Conservation (phyloP, 164 flowering plant genomes). For the Vitis amurensis region DNA sequence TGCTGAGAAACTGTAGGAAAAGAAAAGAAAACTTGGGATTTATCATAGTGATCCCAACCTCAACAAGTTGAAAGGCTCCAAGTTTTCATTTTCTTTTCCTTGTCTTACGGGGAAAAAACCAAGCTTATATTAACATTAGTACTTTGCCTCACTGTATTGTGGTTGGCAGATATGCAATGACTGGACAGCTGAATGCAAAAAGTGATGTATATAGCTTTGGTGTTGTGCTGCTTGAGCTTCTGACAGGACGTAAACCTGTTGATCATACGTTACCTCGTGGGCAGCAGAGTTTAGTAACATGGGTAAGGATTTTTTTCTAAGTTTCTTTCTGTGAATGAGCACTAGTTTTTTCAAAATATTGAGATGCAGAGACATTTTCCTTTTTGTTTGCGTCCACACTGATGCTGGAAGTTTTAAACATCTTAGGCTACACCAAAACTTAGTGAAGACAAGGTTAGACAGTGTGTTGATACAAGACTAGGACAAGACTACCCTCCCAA, state of each 20-base stretch:
- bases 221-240: slow-evolving; percentile 82
- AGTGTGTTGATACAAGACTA: slow-evolving; percentile 79
- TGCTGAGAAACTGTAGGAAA: neutral
- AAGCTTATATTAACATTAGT: neutral
- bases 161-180: slow-evolving; percentile 82
- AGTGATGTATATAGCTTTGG: slow-evolving; percentile 95
- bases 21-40: neutral
- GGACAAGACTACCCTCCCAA: slow-evolving; percentile 80
- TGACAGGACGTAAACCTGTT: slow-evolving; percentile 90
- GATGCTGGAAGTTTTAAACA: slow-evolving; percentile 14
- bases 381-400: neutral
- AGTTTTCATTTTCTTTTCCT: neutral
- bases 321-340: neutral
- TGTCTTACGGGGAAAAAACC: neutral
- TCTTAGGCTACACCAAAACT: slow-evolving; percentile 84
- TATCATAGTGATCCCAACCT: neutral
- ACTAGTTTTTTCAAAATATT: neutral
- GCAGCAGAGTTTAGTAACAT: slow-evolving; percentile 91
- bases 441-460: slow-evolving; percentile 88
- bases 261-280: slow-evolving; percentile 91
- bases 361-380: neutral
- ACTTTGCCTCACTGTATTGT: neutral
- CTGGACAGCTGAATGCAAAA: slow-evolving; percentile 83
- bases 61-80: neutral
- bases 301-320: slow-evolving; percentile 41